Base-by-base conservation (phyloP, 2,329 filamentous ascomycete genomes). In the Aureobasidium uvarum region DNA sequence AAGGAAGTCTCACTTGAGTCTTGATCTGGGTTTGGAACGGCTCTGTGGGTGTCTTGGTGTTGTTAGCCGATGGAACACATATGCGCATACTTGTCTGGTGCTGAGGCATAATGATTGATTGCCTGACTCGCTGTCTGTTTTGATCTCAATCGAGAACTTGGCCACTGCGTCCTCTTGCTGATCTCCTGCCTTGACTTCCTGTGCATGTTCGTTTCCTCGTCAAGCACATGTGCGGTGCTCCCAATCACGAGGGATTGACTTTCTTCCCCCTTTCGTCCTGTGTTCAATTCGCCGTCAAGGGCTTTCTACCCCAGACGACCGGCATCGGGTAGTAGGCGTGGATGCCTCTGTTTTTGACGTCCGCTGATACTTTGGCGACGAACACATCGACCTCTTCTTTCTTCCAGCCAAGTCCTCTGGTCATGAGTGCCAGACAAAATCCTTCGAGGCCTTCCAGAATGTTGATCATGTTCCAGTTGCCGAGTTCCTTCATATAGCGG, bases 401-500 rank as follows among this genome's bases (percentile, higher is more conserved):
- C 52, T 69, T 74, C 79, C 79, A 81, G 8, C 76, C 76, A 23
- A 81, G 70, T 2, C 71, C 75, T 33, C 77, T 68, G 2, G 78
- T 80, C 58, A 80, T 71, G 45, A 80, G 70, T 4, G 77, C 76
- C 67, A 80, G 70, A 56, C 77, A 77, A 65, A 78, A 79, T 2
- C 75, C 78, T 68, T 80, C 77, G 13, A 81, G 68, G 0, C 77
- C 77, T 18, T 80, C 75, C 2, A 77, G 70, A 48, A 76, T 76
- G 60, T 80, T 78, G 62, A 77, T 72, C 66, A 77, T 71, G 62
- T 78, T 80, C 73, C 76, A 81, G 33, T 77, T 73, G 18, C 81
- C 81, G 25, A 84, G 77, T 68, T 81, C 78, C 69, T 82, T 84
- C 76, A 81, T 78, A 62, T 78, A 78, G 1, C 76, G 75, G 58